These are phyloP conservation scores for Plenodomus biglobosus DNA, from an alignment of 2,329 filamentous ascomycete species.

Conservation along the genomic window DNA sequence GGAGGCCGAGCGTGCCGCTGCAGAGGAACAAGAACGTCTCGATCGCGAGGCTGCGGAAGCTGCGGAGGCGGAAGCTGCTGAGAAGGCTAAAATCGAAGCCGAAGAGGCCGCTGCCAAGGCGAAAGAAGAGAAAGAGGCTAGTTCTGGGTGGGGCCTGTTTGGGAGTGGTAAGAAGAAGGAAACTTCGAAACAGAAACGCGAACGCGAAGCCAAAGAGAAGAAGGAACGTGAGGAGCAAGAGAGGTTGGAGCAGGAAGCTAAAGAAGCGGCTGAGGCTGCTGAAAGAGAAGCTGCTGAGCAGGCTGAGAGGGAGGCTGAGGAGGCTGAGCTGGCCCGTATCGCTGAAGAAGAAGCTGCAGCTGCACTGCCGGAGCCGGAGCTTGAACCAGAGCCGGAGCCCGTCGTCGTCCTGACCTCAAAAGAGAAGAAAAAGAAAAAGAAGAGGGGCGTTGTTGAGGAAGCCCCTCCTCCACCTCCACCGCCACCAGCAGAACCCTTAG, in stretches of 20 bases:
- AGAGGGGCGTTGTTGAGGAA: constrained; percentile 21
- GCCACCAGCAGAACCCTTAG: constrained; percentile 14
- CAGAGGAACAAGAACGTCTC: constrained; percentile 20
- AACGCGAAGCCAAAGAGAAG: constrained; percentile 32
- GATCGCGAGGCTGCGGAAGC: constrained; percentile 36
- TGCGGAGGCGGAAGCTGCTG: not conserved
- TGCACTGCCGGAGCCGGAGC: constrained; percentile 19
- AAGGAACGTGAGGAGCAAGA: constrained; percentile 34
- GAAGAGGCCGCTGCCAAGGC: constrained; percentile 23
- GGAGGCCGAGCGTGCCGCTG: constrained; percentile 2
- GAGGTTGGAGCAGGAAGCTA: constrained; percentile 24
- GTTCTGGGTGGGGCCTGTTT: constrained; percentile 22
- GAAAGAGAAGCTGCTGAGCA: constrained; percentile 42
- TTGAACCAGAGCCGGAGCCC: constrained; percentile 16
- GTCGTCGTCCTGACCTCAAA: constrained; percentile 14
- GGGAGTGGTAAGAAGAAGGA: constrained; percentile 40
- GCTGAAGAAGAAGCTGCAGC: constrained; percentile 37
- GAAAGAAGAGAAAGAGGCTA: constrained; percentile 31
- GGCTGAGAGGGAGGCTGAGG: constrained; percentile 27
- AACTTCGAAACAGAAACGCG: constrained; percentile 30
- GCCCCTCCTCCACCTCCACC: constrained; percentile 18
- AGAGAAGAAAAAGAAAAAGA: constrained; percentile 45
- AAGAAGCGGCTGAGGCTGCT: constrained; percentile 29
- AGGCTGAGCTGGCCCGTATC: constrained; percentile 36
- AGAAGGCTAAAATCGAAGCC: constrained; percentile 13